Base-by-base conservation (phyloP, 2,329 filamentous ascomycete genomes). In the Epicoccum nigrum region DNA sequence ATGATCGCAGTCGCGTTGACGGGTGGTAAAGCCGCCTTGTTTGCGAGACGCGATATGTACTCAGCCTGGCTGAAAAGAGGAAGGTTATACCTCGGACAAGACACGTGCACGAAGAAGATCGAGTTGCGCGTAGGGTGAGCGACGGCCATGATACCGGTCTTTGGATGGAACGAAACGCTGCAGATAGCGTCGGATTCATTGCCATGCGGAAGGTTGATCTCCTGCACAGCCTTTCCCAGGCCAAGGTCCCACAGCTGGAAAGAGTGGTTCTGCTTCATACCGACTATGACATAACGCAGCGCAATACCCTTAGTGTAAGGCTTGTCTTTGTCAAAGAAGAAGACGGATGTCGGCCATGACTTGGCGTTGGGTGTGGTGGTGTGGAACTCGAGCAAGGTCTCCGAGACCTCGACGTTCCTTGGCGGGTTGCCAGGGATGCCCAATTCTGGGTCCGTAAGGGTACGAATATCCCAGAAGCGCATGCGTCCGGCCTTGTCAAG, bases 261-360 rank as follows among this genome's bases (percentile, higher is more conserved):
- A 48, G 93, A 95, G 77, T 99, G 94, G 75, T 99, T 99, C 75
- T 99, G 94, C 79, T 97, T 97, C 85, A 97, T 91, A 65, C 94
- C 94, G 56, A 99, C 90, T 71, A 99, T 87, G 79, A 99, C 88
- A 78, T 99, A 99, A 55, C 94, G 86, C 57, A 97, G 81, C 39
- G 95, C 92, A 68, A 89, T 88, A 54, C 89, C 88, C 77, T 94
- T 96, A 77, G 87, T 85, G 75, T 95, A 97, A 37, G 94, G 92
- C 57, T 92, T 89, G 75, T 92, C 86, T 81, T 97, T 99, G 77
- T 99, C 94, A 63, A 99, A 86, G 74, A 99, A 88, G 72, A 96
- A 83, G 51, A 99, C 90, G 19, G 94, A 97, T 2, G 93, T 97
- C 6, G 95, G 93, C 87, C 92, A 97, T 4, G 92, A 92, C 79